These are phyloP conservation scores for Ceratobasidium sp. DNA, from an alignment of 1,284 basidiomycete species.

Conservation along the genomic window DNA sequence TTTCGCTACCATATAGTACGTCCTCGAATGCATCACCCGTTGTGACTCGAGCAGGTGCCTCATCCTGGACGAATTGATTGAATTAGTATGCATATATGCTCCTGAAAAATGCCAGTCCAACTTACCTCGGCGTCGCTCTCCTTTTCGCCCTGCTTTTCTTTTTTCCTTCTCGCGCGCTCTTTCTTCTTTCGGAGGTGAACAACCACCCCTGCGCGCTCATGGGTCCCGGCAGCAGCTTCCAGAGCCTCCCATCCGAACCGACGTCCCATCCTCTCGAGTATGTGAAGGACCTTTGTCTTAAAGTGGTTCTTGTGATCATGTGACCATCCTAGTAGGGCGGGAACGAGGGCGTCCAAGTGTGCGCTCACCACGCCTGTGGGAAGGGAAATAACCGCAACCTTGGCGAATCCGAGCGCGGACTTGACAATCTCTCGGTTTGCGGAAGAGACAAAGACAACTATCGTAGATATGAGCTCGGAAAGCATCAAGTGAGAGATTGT, in stretches of 20 bases:
- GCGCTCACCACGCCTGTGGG: constrained; percentile 73
- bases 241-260: constrained; percentile 90
- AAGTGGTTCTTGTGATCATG: constrained; percentile 99
- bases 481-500: constrained; percentile 77
- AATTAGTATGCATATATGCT: constrained; percentile 10
- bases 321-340: constrained; percentile 88
- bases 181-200: constrained; percentile 72
- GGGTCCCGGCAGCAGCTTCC: constrained; percentile 52
- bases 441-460: constrained; percentile 89
- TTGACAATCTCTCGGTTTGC: constrained; percentile 98
- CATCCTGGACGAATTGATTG: constrained; percentile 35
- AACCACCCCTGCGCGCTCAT: constrained; percentile 70
- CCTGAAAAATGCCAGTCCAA: constrained; percentile 24
- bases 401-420: constrained; percentile 92
- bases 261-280: constrained; percentile 94
- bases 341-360: constrained; percentile 80
- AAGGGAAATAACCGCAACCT: constrained; percentile 89
- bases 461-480: constrained; percentile 83
- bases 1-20: constrained; percentile 92
- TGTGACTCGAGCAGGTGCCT: constrained; percentile 53
- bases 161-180: constrained; percentile 71
- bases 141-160: constrained; percentile 64
- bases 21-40: constrained; percentile 93
- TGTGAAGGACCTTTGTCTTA: constrained; percentile 95
- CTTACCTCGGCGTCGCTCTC: constrained; percentile 59